Conservation (phyloP, 257 asterid species). For the Rehmannia glutinosa region DNA sequence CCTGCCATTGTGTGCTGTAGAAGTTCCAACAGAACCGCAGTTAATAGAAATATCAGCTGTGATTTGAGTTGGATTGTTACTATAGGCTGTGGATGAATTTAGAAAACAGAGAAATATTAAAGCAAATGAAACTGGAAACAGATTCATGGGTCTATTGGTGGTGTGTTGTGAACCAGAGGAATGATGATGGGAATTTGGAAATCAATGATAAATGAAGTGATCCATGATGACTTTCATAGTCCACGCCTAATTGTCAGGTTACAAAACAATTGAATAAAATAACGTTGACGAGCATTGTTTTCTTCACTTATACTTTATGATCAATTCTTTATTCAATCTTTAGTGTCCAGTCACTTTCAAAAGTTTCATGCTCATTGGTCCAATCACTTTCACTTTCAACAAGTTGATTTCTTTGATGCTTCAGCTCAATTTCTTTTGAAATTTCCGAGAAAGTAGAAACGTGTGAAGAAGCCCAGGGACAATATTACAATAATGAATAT, state of each 20-base stretch:
- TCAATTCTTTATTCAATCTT: not conserved
- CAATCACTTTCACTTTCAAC: too few species aligned
- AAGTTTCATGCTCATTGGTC: not conserved
- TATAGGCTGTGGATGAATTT: not conserved
- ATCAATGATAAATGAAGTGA: too few species aligned
- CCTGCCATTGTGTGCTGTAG: constrained; percentile 29
- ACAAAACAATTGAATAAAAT: not conserved
- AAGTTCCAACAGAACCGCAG: constrained; percentile 26
- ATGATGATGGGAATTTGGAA: not conserved
- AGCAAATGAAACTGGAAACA: not conserved
- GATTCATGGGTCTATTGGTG: not conserved
- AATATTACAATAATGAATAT: too few species aligned
- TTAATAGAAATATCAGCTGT: constrained; percentile 25
- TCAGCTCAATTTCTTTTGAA: not conserved
- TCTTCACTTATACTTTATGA: not conserved
- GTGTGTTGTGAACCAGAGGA: not conserved
- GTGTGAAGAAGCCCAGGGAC: too few species aligned
- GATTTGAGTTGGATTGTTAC: constrained; percentile 5
- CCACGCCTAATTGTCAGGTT: too few species aligned
- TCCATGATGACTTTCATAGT: too few species aligned
- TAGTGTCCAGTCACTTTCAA: not conserved
- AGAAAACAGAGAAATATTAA: not conserved
- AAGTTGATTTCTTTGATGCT: not conserved
- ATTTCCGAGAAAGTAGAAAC: too few species aligned
- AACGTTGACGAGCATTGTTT: not conserved